Evolutionary conservation across 2,329 filamentous ascomycete species (phyloP), one percentile per base, ranked within the genome.

Genomic region (Metarhizium rileyi): DNA sequence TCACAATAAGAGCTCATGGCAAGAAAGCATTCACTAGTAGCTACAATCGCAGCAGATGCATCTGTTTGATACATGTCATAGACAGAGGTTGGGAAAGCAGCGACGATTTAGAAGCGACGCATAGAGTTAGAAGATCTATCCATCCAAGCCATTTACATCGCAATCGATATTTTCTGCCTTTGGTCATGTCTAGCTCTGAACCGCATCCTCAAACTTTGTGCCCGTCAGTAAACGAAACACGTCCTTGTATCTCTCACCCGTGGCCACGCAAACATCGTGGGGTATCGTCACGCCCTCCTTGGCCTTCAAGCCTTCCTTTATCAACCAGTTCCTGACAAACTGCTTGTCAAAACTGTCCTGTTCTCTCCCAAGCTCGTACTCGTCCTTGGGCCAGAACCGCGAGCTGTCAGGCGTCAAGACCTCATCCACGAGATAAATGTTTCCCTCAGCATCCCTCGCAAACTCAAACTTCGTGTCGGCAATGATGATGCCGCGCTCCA

Each of bases 301-400:
- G 44, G 62, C 63, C 56, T 63, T 65, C 40, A 94, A 66, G 0
- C 86, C 86, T 51, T 85, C 74, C 44, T 65, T 69, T 2, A 82
- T 84, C 59, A 96, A 67, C 87, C 89, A 96, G 68, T 96, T 84
- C 33, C 90, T 75, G 57, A 95, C 66, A 60, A 77, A 84, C 70
- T 90, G 86, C 75, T 96, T 96, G 65, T 96, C 90, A 57, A 91
- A 93, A 68, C 87, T 93, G 49, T 84, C 77, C 71, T 94, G 89
- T 50, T 85, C 77, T 53, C 75, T 75, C 2, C 90, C 90, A 18
- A 86, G 68, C 62, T 82, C 76, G 47, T 62, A 63, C 63, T 75
- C 75, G 41, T 81, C 81, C 55, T 77, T 80, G 1, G 83, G 83
- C 90, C 91, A 97, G 75, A 95, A 95, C 16, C 90, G 80, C 46